Evolutionary conservation across 192 early-diverging fungal species (phyloP).

Genomic region (Chytriomyces hyalinus): DNA sequence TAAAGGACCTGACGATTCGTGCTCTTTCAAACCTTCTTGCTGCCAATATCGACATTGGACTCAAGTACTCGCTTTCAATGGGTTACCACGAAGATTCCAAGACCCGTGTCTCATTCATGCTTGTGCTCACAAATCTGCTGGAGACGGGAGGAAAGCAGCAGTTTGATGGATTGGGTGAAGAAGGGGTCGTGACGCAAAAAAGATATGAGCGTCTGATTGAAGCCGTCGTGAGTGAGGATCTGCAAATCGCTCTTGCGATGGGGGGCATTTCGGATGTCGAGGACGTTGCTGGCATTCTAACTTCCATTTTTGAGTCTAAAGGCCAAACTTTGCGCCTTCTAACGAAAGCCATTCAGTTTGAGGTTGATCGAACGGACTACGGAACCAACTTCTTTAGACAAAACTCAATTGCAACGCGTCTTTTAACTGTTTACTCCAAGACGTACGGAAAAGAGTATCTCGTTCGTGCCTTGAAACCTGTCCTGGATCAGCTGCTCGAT

Average conservation of each 20-base stretch:
- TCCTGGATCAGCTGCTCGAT: constrained; percentile 70
- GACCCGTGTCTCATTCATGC: constrained; percentile 88
- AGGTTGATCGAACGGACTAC: constrained; percentile 76
- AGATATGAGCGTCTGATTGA: constrained; percentile 84
- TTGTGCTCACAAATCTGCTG: constrained; percentile 90
- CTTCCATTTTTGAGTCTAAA: constrained; percentile 80
- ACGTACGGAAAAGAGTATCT: constrained; percentile 82
- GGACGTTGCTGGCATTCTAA: constrained; percentile 77
- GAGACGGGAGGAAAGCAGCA: constrained; percentile 72
- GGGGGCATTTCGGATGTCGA: constrained; percentile 92
- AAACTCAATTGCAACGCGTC: constrained; percentile 88
- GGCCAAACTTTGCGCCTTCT: constrained; percentile 75
- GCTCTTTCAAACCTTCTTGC: constrained; percentile 88
- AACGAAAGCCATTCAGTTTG: constrained; percentile 80
- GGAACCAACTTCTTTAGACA: constrained; percentile 83
- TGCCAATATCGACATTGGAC: constrained; percentile 90
- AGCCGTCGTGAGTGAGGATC: constrained; percentile 49
- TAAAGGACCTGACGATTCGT: constrained; percentile 87
- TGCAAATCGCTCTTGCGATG: constrained; percentile 80
- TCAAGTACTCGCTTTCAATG: constrained; percentile 87
- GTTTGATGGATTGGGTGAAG: constrained; percentile 75
- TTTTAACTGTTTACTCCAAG: constrained; percentile 85
- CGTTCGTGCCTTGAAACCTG: constrained; percentile 77
- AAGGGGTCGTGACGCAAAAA: constrained; percentile 68
- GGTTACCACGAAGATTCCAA: constrained; percentile 90